Evolutionary conservation across 106 monocot species (phyloP), one percentile per base, ranked within the genome.

Genomic region (Ottelia alismoides): DNA sequence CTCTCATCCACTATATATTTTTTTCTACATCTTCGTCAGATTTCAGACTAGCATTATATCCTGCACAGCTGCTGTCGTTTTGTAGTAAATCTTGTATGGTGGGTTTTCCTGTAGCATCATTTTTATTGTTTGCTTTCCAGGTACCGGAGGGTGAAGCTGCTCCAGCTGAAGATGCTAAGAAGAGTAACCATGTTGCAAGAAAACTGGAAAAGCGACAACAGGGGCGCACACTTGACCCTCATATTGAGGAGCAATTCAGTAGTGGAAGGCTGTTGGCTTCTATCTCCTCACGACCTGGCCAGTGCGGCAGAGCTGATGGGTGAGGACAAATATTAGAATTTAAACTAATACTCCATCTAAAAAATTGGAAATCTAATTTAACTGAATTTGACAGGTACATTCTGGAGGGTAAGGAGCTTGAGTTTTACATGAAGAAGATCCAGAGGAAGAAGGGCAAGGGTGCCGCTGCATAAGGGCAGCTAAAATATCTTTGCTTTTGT

Each of bases 221-320:
- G 53, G 80, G 57, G 6, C 80, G 80, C 10, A 71, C 49, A 1
- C 80, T 80, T 17, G 80, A 80, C 21, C 1, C 64, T 28, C 75
- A 80, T 27, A 80, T 80, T 19, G 80, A 80, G 71, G 80, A 80
- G 49, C 80, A 80, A 45, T 80, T 80, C 31, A 44, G 62, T 27
- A 30, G 75, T 56, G 80, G 80, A 1, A 56, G 80, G 46, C 27
- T 80, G 22, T 28, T 80, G 30, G 80, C 80, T 44, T 57, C 60
- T 27, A 80, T 80, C 53, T 80, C 80, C 10, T 73, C 73, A 6
- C 73, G 73, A 53, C 73, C 73, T 26, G 73, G 73, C 47, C 73
- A 73, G 24, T 66, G 73, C 55, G 57, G 57, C 57, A 31, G 57
- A 22, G 30, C 57, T 32, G 57, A 57, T 24, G 57, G 57, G 57